A percentile compares a stretch with the other conserved stretches of the same genome.
These are phyloP conservation scores for Myriosclerotinia curreyana DNA, from an alignment of 2,329 filamentous ascomycete genomes.

Conservation along the genomic window DNA sequence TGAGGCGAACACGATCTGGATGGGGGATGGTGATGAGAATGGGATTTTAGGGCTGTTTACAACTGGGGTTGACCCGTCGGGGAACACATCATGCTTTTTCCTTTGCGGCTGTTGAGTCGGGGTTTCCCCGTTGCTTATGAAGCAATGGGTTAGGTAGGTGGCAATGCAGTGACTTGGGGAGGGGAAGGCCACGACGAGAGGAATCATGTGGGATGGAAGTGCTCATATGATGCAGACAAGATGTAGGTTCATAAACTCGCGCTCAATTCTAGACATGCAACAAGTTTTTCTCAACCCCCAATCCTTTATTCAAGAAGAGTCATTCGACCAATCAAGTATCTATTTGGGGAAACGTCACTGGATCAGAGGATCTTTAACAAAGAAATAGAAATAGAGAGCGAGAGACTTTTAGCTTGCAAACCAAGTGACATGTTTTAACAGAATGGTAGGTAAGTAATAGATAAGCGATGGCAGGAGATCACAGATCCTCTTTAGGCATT, in stretches of 20 bases:
- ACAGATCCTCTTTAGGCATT: no score
- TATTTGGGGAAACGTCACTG: not conserved
- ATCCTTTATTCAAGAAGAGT: not conserved
- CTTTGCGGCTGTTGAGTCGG: not conserved
- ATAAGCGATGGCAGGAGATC: not conserved
- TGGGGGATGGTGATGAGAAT: not conserved
- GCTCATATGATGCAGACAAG: no score
- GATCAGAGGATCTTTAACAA: not conserved
- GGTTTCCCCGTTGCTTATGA: not conserved
- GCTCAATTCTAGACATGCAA: slow-evolving; percentile 9
- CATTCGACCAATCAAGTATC: not conserved
- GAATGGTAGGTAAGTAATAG: not conserved
- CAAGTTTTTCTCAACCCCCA: not conserved
- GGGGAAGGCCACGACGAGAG: not conserved
- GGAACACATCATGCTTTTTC: not conserved
- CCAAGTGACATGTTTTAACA: not conserved
- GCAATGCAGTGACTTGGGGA: no score
- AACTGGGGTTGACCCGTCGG: not conserved
- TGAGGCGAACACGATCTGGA: not conserved
- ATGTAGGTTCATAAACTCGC: not conserved
- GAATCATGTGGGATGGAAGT: not conserved
- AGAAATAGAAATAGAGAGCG: not conserved
- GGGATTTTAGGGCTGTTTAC: not conserved
- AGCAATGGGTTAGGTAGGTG: not conserved
- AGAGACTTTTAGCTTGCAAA: not conserved